Evolutionary conservation across 1,139 yeast species (phyloP).

Genomic region (Hemisphaericaspora subhashii): DNA sequence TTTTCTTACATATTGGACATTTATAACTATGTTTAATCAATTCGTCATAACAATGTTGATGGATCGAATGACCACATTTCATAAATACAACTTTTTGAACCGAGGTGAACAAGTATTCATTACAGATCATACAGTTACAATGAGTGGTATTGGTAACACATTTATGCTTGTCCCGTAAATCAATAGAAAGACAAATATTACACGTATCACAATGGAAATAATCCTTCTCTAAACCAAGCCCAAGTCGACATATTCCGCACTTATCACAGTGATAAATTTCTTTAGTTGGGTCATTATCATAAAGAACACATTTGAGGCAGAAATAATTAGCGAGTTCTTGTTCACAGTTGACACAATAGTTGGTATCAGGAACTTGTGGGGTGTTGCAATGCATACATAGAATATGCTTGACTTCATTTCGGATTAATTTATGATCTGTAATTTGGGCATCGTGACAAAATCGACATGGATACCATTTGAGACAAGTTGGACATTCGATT

Average conservation of each 20-base stretch:
- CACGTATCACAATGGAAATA: conserved; percentile 91
- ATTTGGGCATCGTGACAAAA: conserved; percentile 76
- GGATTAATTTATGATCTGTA: conserved; percentile 57
- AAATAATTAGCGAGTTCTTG: conserved; percentile 70
- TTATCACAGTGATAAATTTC: conserved; percentile 89
- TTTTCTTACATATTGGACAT: conserved; percentile 87
- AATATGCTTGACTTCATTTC: conserved; percentile 65
- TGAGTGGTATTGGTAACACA: conserved; percentile 88
- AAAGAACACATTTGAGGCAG: conserved; percentile 75
- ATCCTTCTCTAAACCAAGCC: conserved; percentile 83
- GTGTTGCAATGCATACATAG: conserved; percentile 79
- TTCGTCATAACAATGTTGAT: conserved; percentile 78
- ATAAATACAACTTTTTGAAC: conserved; percentile 83
- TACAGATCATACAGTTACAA: conserved; percentile 91
- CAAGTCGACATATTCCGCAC: conserved; percentile 91
- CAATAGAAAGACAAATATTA: conserved; percentile 84
- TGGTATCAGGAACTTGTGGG: conserved; percentile 68
- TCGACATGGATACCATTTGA: conserved; percentile 76
- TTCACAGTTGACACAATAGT: conserved; percentile 68
- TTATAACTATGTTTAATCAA: conserved; percentile 78
- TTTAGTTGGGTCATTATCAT: conserved; percentile 78
- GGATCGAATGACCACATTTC: conserved; percentile 95
- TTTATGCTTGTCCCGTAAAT: conserved; percentile 71
- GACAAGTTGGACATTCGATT: conserved; percentile 75
- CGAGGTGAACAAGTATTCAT: conserved; percentile 87